Evolutionary conservation across 192 early-diverging fungal species (phyloP).

Genomic region (Gamsiella multidivaricata): DNA sequence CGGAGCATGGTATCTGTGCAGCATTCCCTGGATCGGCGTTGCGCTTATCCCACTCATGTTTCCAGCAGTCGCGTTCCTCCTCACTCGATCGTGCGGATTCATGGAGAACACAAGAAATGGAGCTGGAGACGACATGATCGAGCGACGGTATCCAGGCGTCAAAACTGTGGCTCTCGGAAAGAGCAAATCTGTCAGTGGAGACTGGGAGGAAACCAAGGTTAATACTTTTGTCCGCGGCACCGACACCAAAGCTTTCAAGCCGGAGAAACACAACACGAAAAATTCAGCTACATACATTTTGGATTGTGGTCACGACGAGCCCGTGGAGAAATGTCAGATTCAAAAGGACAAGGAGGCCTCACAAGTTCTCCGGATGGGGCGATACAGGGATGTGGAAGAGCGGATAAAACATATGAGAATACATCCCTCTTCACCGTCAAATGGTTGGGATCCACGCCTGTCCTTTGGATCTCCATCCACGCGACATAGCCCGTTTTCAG

Average conservation of each 20-base stretch:
- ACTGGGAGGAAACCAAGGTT: conserved; percentile 18
- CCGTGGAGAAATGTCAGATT: neutral
- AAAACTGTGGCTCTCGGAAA: conserved; percentile 19
- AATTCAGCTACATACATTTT: neutral
- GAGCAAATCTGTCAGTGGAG: conserved; percentile 7
- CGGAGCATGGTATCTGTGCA: conserved; percentile 28
- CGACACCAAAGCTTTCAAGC: neutral
- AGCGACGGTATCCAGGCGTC: conserved; percentile 18
- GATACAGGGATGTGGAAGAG: neutral
- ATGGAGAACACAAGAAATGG: conserved; percentile 14
- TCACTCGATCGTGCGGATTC: conserved; percentile 34
- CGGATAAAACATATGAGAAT: neutral
- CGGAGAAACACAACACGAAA: neutral
- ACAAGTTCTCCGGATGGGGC: neutral
- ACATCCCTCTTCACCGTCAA: neutral
- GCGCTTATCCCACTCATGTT: conserved; percentile 23
- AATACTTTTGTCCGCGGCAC: conserved; percentile 18
- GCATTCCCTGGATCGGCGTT: conserved; percentile 23
- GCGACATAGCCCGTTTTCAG: neutral
- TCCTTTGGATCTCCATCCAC: neutral
- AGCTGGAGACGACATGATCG: conserved; percentile 18
- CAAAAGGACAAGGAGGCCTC: neutral
- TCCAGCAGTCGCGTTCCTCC: conserved; percentile 18
- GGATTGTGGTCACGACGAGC: neutral
- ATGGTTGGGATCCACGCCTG: neutral